These are phyloP conservation scores for Colletotrichum agaves DNA, from an alignment of 2,329 filamentous ascomycete genomes.

Conservation along the genomic window DNA sequence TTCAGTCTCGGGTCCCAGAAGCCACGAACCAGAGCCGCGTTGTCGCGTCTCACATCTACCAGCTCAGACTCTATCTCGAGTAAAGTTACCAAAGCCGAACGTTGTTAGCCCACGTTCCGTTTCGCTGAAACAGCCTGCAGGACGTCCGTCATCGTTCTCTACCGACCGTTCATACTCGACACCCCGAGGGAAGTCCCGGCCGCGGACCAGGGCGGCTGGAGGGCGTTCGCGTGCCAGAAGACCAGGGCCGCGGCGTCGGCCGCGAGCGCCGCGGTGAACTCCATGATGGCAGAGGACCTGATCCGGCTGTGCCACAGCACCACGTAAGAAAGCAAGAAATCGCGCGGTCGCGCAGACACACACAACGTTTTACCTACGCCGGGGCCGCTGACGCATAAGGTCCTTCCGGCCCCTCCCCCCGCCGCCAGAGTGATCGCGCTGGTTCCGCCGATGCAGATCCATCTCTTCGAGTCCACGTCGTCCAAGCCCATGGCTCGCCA, in stretches of 20 bases:
- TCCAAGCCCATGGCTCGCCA: conserved; percentile 30
- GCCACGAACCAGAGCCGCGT: conserved; percentile 5
- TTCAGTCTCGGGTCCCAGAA: conserved; percentile 7
- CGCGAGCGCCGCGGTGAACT: conserved; percentile 22
- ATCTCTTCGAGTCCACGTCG: conserved; percentile 30
- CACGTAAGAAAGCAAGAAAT: conserved; percentile 23
- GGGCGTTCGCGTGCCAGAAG: conserved; percentile 25
- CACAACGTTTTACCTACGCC: neutral
- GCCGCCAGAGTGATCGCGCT: conserved; percentile 29
- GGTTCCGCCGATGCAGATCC: conserved; percentile 33
- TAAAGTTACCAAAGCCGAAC: neutral
- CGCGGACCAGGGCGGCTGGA: conserved; percentile 25
- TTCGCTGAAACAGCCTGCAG: neutral
- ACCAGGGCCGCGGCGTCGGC: conserved; percentile 24
- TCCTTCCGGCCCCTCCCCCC: too few relatives aligned
- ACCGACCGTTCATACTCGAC: conserved; percentile 32
- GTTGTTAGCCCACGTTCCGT: rapidly evolving
- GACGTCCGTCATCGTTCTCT: conserved; percentile 24
- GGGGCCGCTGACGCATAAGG: neutral
- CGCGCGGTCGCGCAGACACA: too few relatives aligned
- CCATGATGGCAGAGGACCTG: conserved; percentile 28
- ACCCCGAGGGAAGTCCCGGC: conserved; percentile 18
- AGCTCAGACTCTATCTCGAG: conserved; percentile 30
- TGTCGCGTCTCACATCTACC: conserved; percentile 25
- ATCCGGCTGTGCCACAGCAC: conserved; percentile 20